Percentiles rank a stretch among this genome's conserved stretches.
phyloP scores from a whole-genome alignment of 1,284 basidiomycete genomes.

The Exsudoporus floridanus region DNA sequence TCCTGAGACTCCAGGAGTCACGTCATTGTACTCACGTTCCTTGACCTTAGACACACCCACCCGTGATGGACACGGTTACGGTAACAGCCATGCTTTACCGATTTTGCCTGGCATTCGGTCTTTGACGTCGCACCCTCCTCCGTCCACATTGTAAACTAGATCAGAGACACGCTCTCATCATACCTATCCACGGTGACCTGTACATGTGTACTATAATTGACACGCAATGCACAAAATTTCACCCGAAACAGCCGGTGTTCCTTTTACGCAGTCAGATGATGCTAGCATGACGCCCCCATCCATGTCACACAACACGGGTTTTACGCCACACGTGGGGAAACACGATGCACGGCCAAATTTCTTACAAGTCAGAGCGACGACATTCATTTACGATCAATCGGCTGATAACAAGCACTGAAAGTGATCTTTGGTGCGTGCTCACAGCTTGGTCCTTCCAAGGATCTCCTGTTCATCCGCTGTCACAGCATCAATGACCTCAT shows the following conservation, averaged over 20 bases:
- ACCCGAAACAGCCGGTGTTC: slow-evolving; percentile 22
- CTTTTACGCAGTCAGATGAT: slow-evolving; percentile 26
- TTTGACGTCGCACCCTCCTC: slow-evolving; percentile 42
- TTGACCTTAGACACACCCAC: slow-evolving; percentile 67
- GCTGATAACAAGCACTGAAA: slow-evolving; percentile 32
- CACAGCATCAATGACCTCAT: slow-evolving; percentile 75
- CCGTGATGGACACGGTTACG: slow-evolving; percentile 82
- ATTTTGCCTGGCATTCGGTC: slow-evolving; percentile 66
- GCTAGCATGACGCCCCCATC: slow-evolving; percentile 14
- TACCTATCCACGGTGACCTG: slow-evolving; percentile 31
- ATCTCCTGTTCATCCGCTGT: slow-evolving; percentile 46
- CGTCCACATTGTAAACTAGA: slow-evolving; percentile 38
- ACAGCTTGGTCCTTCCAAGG: slow-evolving; percentile 58
- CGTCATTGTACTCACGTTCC: slow-evolving; percentile 26
- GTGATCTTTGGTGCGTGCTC: slow-evolving; percentile 33
- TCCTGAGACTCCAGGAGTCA: slow-evolving; percentile 9
- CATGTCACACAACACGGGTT: slow-evolving; percentile 32
- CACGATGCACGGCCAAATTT: slow-evolving; percentile 33
- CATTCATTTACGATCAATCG: slow-evolving; percentile 30
- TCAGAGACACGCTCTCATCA: slow-evolving; percentile 31
- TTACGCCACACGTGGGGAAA: slow-evolving; percentile 35
- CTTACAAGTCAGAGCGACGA: slow-evolving; percentile 19
- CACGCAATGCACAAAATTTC: slow-evolving; percentile 30
- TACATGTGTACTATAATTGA: slow-evolving; percentile 36
- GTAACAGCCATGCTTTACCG: slow-evolving; percentile 82